phyloP scores from a whole-genome alignment of 2,329 filamentous ascomycete species.

The Diaporthe vexans region DNA sequence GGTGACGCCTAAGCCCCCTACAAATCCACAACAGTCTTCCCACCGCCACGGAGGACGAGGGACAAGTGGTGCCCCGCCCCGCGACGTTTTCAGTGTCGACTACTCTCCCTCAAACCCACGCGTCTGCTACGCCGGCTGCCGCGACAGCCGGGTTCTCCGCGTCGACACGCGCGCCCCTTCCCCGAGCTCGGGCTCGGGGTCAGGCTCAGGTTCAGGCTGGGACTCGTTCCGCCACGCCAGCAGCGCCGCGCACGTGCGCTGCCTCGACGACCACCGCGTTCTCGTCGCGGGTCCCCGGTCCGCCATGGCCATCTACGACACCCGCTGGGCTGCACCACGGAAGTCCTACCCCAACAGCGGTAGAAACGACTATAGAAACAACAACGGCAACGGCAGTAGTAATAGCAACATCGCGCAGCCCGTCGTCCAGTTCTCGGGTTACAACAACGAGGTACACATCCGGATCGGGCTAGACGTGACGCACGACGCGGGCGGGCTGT shows the following conservation, averaged over 20 bases:
- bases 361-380: background rate
- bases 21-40: too few relatives aligned
- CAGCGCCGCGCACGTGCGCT: constrained; percentile 64
- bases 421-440: constrained; percentile 63
- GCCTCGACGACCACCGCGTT: constrained; percentile 63
- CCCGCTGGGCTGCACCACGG: constrained; percentile 53
- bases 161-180: constrained; percentile 58
- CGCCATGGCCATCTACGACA: constrained; percentile 69
- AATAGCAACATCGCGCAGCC: constrained; percentile 48
- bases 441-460: constrained; percentile 63
- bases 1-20: constrained; percentile 39
- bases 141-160: constrained; percentile 60
- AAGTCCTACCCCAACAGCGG: background rate
- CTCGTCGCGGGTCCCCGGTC: constrained; percentile 66
- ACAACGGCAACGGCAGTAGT: too few relatives aligned
- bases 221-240: constrained; percentile 52
- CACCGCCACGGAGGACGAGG: too few relatives aligned
- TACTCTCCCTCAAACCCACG: constrained; percentile 60
- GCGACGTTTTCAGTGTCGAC: constrained; percentile 64
- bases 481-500: constrained; percentile 56
- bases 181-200: constrained; percentile 1
- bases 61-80: background rate
- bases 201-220: constrained; percentile 44
- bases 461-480: constrained; percentile 67
- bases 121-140: constrained; percentile 65